Evolutionary conservation across 1,284 basidiomycete species (phyloP), one percentile per base, ranked within the genome.

Genomic region (Leccinum colubrinum): DNA sequence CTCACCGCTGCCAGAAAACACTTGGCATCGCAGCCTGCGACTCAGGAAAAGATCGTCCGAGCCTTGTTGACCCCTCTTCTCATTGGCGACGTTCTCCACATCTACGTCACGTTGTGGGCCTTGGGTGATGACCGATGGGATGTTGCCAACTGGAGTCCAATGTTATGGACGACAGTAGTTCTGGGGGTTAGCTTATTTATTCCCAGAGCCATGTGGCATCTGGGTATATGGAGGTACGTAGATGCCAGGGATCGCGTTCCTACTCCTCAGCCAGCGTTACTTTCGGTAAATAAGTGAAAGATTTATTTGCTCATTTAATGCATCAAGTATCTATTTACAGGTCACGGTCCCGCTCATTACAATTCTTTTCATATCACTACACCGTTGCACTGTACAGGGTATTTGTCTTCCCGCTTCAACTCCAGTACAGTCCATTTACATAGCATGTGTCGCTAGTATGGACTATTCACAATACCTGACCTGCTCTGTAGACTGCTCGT

Each of bases 201-300:
- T 55, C 88, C 89, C 17, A 81, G 89, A 30, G 70, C 87, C 17
- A 81, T 84, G 65, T 92, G 89, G 89, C 85, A 88, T 70, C 65
- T 90, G 59, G 89, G 89, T 11, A 77, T 91, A 57, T 88, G 86
- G 64, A 81, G 89, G 61, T 92, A 90, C 69, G 83, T 87, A 8
- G 83, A 91, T 67, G 75, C 72, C 33, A 80, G 90, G 63, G 89
- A 91, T 68, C 80, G 64, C 14, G 22, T 27, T 5, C 56, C 61
- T 17, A 11, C 25, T 27, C 25, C n/a, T 43, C 39, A 20, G 11
- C 27, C 53, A 17, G 37, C 6, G n/a, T n/a, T 46, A 6, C 64
- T 48, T 22, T 46, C 58, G 39, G 62, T 68, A 37, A 71, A 71
- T 54, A 52, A 48, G 30, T 69, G 54, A 48, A 68, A 56, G 30